phyloP scores from a whole-genome alignment of 1,284 basidiomycete species.

The Leccinum solheimii region DNA sequence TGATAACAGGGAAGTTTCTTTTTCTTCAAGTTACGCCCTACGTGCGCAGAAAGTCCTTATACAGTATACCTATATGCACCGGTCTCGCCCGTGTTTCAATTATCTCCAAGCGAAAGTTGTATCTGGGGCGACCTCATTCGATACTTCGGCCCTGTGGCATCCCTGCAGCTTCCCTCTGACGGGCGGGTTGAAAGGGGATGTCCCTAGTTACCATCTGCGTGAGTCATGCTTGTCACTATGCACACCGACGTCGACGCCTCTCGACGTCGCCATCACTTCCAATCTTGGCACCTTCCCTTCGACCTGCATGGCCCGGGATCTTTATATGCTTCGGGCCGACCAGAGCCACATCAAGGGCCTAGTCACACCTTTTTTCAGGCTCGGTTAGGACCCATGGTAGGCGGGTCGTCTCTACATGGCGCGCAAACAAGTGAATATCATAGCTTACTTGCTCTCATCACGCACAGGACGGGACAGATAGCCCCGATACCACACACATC shows the following conservation, averaged over 20 bases:
- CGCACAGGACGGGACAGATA: not conserved
- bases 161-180: too few species aligned
- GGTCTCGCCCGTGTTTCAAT: not conserved
- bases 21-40: not conserved
- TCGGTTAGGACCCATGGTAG: not conserved
- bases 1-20: not conserved
- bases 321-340: not conserved
- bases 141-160: not conserved
- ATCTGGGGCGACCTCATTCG: not conserved
- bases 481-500: not conserved
- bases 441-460: not conserved
- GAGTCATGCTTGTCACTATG: not conserved
- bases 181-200: not conserved
- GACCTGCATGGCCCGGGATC: not conserved
- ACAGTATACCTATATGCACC: not conserved
- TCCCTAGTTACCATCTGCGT: not conserved
- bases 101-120: not conserved
- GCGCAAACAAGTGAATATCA: not conserved
- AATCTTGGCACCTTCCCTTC: not conserved
- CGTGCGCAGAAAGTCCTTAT: not conserved
- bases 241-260: not conserved
- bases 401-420: not conserved
- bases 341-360: too few species aligned
- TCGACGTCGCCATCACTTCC: not conserved
- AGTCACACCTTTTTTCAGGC: not conserved